Conservation (phyloP, 2,329 filamentous ascomycete species). For the Fusarium sororula region DNA sequence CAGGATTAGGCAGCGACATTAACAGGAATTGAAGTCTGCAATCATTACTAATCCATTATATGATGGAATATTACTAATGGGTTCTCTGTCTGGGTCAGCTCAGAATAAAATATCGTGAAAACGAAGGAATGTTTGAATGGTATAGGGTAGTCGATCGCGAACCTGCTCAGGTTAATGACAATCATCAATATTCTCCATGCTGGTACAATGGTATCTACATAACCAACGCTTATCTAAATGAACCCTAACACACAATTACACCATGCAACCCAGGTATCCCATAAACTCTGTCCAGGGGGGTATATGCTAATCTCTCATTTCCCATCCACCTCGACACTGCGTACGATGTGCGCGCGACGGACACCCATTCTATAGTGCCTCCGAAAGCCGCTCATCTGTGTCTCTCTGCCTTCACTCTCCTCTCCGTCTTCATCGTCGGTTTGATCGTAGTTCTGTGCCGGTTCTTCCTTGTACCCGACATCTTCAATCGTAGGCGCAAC, state of each 20-base stretch:
- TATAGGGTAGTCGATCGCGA: not conserved
- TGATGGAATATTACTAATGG: rapidly evolving
- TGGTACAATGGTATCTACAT: not conserved
- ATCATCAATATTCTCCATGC: not conserved
- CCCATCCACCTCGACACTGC: not conserved
- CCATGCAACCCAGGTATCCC: not conserved
- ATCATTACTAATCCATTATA: rapidly evolving
- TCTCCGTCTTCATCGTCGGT: not conserved
- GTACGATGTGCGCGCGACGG: not conserved
- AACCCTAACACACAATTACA: not conserved
- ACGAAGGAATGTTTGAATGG: rapidly evolving
- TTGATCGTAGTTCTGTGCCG: not conserved
- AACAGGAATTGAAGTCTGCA: too few relatives aligned
- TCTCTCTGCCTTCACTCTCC: not conserved
- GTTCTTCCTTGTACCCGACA: not conserved
- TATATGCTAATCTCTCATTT: not conserved
- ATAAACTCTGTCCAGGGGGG: not conserved
- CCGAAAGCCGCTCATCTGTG: not conserved
- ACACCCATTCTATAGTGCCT: not conserved
- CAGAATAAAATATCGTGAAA: rapidly evolving
- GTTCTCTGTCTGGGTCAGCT: too few relatives aligned
- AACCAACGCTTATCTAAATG: not conserved
- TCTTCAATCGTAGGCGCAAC: not conserved
- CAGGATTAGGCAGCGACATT: not conserved
- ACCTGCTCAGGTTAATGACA: too few relatives aligned